Percentiles rank a stretch among this genome's conserved stretches.
These are phyloP conservation scores for Eragrostis nindensis DNA, from an alignment of 176 grass and related monocot genomes.

Conservation along the genomic window DNA sequence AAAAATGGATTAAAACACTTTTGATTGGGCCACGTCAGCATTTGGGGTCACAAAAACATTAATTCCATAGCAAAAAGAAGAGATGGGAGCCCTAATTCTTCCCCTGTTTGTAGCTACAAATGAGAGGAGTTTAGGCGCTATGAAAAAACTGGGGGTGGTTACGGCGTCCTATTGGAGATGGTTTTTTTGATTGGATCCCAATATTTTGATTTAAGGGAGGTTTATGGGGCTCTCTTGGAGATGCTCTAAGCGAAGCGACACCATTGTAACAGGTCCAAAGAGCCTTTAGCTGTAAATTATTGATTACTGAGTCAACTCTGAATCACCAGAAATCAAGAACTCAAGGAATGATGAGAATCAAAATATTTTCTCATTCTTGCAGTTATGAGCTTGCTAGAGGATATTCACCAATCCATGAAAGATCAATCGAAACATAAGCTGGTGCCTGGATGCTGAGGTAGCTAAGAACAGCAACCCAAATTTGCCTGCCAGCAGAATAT, in stretches of 20 bases:
- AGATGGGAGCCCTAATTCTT: too few species aligned
- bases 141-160: too few species aligned
- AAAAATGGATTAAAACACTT: too few species aligned
- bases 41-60: too few species aligned
- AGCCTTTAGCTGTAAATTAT: neutral
- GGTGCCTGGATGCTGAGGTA: neutral
- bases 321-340: neutral
- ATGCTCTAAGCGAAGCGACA: neutral
- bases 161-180: too few species aligned
- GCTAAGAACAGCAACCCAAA: neutral
- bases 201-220: too few species aligned
- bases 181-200: too few species aligned
- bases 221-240: too few species aligned
- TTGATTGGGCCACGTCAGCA: too few species aligned
- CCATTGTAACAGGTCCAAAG: neutral
- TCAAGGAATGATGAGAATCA: neutral
- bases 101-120: too few species aligned
- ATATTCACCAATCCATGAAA: neutral
- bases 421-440: neutral
- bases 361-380: neutral
- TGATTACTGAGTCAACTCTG: neutral
- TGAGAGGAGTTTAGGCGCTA: too few species aligned
- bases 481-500: neutral
- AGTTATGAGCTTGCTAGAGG: neutral
- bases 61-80: too few species aligned